Base-by-base conservation (phyloP, 177 flowering plant genomes). In the Vitis hybrid region DNA sequence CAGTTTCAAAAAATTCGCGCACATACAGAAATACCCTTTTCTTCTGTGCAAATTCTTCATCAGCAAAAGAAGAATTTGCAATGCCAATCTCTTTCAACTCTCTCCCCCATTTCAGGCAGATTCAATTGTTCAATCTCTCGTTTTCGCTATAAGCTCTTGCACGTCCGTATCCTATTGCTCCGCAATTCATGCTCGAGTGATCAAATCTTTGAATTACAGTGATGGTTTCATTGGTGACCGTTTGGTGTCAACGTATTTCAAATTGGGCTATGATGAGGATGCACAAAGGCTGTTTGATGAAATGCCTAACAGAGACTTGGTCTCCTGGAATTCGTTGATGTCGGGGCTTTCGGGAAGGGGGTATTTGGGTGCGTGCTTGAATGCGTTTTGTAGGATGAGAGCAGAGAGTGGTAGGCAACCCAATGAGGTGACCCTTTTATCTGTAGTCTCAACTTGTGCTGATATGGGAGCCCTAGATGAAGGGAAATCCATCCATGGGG, bases 271-370 rank as follows among this genome's bases (percentile, higher is more conserved):
- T 18, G 28, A 13, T 1, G 73, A 20, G 10, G 72, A 70, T 72
- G 86, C 81, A 20, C 52, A 24, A 65, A 65, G 74, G 15, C 10
- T 82, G 82, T 81, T 85, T 61, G 88, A 78, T 54, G 84, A 79
- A 79, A 74, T 82, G 54, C 86, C 81, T 14, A 3, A 65, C 2
- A 81, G 65, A 72, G 84, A 80, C 68, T 53, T 79, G 68, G 73
- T 79, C 54, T 81, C 88, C 11, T 81, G 84, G 82, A 84, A 81
- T 62, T 81, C 80, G 9, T 65, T 80, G 65, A 80, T 85, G 75
- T 80, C 80, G 4, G 78, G 78, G 57, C 71, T 73, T 72, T 76
- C 77, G 1, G 63, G 75, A 9, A 66, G 64, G 28, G 76, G 82
- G 62, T 6, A 64, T 58, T 12, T 66, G 28, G 19, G 1, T 14